Conservation (phyloP, 768 basidiomycete genomes). For the Hortiboletus flavorubellus region DNA sequence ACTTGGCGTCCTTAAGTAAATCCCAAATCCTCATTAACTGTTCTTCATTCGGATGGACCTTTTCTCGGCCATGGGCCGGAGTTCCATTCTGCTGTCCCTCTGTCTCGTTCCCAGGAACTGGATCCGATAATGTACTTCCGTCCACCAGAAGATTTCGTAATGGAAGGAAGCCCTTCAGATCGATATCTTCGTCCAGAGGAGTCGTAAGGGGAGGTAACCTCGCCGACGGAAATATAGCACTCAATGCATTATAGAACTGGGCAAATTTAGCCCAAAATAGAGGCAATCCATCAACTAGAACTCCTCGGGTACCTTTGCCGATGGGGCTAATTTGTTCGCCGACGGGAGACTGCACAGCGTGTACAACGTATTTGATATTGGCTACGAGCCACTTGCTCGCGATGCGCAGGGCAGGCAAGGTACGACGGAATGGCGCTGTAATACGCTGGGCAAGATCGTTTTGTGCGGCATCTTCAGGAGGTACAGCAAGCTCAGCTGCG, state of each 20-base stretch:
- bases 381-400: conserved; percentile 85
- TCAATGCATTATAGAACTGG: conserved; percentile 60
- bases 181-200: conserved; percentile 86
- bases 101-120: conserved; percentile 21
- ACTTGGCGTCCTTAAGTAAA: conserved; percentile 67
- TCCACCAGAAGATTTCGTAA: conserved; percentile 58
- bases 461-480: conserved; percentile 51
- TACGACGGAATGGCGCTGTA: conserved; percentile 80
- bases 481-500: conserved; percentile 52
- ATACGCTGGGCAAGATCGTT: conserved; percentile 76
- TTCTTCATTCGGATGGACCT: conserved; percentile 89
- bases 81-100: conserved; percentile 24
- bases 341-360: conserved; percentile 37
- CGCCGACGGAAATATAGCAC: conserved; percentile 62
- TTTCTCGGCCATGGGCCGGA: conserved; percentile 34
- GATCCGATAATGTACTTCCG: conserved; percentile 2
- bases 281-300: conserved; percentile 33
- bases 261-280: conserved; percentile 75
- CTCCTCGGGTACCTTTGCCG: conserved; percentile 18
- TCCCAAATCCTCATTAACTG: conserved; percentile 93
- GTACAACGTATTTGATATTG: conserved; percentile 65
- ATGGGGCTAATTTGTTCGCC: conserved; percentile 9
- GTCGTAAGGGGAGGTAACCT: conserved; percentile 54
- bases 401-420: conserved; percentile 82
- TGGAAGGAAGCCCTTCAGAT: conserved; percentile 85